Conservation (phyloP, 257 asterid genomes). For the Pogostemon cablin region DNA sequence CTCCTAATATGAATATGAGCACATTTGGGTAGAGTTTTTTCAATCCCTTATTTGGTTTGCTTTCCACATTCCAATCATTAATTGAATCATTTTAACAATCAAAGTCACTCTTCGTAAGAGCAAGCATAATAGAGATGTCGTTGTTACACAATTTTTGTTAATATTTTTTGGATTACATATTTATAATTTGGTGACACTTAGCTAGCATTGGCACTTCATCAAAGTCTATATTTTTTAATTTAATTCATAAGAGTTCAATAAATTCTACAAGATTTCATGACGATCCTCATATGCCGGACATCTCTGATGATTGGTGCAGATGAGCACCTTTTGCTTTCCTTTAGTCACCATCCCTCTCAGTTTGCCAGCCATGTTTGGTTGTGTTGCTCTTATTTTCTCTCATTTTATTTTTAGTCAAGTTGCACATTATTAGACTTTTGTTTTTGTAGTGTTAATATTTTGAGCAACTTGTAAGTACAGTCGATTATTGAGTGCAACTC, state of each 20-base stretch:
- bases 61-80: neutral
- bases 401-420: neutral
- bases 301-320: neutral
- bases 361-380: neutral
- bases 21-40: too few relatives aligned
- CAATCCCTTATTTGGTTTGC: neutral
- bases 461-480: neutral
- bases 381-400: neutral
- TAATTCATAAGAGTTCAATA: neutral
- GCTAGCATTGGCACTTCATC: too few relatives aligned
- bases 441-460: too few relatives aligned
- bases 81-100: neutral
- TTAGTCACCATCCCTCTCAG: conserved; percentile 13
- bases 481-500: neutral
- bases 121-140: neutral
- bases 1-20: too few relatives aligned
- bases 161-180: neutral
- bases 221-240: too few relatives aligned
- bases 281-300: neutral
- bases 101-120: neutral
- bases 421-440: neutral
- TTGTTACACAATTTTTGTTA: neutral
- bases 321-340: neutral
- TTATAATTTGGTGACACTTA: too few relatives aligned
- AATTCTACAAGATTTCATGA: neutral